phyloP scores from a whole-genome alignment of 2,329 filamentous ascomycete genomes.

The Cladosporium sp. region DNA sequence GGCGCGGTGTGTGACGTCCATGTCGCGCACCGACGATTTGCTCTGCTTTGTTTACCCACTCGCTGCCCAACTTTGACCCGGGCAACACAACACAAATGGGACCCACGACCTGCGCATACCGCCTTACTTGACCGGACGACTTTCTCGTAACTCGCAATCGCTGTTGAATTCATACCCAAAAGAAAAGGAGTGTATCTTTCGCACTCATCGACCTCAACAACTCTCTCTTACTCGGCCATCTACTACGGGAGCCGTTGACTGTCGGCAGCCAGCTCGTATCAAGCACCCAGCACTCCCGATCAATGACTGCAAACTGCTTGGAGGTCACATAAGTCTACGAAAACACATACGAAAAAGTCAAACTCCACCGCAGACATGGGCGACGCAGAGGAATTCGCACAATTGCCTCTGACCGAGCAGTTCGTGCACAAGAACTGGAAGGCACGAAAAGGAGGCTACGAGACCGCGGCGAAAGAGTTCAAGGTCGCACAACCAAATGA shows the following conservation, averaged over 20 bases:
- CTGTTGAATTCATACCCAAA: no score
- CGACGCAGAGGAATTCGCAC: conserved; percentile 80
- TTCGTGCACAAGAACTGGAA: conserved; percentile 96
- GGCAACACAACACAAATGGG: neutral
- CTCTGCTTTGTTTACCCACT: conserved; percentile 1
- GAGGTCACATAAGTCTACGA: neutral
- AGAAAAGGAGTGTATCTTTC: no score
- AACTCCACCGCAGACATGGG: conserved; percentile 55
- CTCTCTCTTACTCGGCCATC: neutral
- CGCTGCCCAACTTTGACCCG: neutral
- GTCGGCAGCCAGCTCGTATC: neutral
- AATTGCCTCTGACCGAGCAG: conserved; percentile 71
- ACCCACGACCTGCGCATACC: neutral
- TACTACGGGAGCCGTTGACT: neutral
- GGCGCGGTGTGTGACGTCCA: neutral
- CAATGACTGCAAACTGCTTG: neutral
- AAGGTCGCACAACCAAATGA: conserved; percentile 78
- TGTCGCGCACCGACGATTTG: neutral
- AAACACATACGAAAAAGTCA: neutral
- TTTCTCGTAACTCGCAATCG: neutral
- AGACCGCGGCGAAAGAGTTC: conserved; percentile 85
- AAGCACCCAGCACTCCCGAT: neutral
- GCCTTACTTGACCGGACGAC: neutral
- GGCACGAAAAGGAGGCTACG: conserved; percentile 90
- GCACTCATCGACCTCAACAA: neutral